phyloP scores from a whole-genome alignment of 2,329 filamentous ascomycete species.

The Aspergillus puulaauensis region DNA sequence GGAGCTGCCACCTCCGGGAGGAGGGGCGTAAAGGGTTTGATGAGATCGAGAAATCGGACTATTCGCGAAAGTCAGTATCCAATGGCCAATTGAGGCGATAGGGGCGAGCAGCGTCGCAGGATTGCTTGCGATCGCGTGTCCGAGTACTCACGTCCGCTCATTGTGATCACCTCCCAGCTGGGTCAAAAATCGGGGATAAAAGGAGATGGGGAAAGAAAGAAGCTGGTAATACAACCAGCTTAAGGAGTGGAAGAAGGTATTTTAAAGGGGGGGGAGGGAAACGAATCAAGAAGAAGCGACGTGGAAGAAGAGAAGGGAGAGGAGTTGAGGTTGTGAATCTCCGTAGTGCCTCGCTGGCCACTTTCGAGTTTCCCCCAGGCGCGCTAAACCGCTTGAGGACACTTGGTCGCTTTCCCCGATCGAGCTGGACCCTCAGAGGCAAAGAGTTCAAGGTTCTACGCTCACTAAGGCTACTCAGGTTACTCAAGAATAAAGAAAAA shows the following conservation, averaged over 20 bases:
- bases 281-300: slow-evolving; percentile 23
- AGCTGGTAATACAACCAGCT: slow-evolving; percentile 35
- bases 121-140: slow-evolving; percentile 28
- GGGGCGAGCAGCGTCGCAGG: slow-evolving; percentile 19
- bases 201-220: slow-evolving; percentile 24
- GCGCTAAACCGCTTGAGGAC: slow-evolving; percentile 38
- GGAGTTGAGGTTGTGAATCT: slow-evolving; percentile 22
- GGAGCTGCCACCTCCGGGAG: slow-evolving; percentile 98
- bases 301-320: slow-evolving; percentile 26
- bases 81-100: slow-evolving; percentile 24
- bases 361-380: slow-evolving; percentile 32
- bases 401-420: slow-evolving; percentile 35
- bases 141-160: slow-evolving; percentile 58
- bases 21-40: slow-evolving; percentile 99
- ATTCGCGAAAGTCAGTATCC: slow-evolving; percentile 25
- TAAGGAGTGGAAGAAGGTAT: slow-evolving; percentile 30
- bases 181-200: slow-evolving; percentile 18
- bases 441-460: no score
- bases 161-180: slow-evolving; percentile 47
- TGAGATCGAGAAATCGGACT: slow-evolving; percentile 99
- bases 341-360: slow-evolving; percentile 34
- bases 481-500: no score
- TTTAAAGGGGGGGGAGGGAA: slow-evolving; percentile 25
- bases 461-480: no score
- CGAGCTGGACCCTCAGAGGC: neutral